phyloP scores from a whole-genome alignment of 129 eudicot genomes.

The Tanacetum coccineum region DNA sequence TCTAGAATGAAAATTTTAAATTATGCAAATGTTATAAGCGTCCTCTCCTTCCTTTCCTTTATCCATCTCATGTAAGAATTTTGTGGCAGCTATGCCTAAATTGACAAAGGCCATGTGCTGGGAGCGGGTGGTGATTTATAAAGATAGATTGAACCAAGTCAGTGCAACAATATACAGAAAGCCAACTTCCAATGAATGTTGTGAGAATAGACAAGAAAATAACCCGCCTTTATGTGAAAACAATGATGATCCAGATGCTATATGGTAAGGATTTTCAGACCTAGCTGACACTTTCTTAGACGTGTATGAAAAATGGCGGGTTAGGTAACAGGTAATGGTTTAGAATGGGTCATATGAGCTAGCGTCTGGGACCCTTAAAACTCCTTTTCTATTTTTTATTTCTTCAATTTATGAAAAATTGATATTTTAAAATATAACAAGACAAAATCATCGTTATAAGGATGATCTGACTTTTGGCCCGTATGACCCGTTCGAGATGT shows the following conservation, averaged over 20 bases:
- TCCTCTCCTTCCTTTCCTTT: background rate
- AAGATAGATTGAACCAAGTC: conserved; percentile 37
- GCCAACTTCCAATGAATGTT: conserved; percentile 33
- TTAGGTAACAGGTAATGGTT: too few relatives aligned
- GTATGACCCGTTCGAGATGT: too few relatives aligned
- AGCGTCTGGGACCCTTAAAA: too few relatives aligned
- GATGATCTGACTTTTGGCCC: background rate
- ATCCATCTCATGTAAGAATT: conserved; percentile 15
- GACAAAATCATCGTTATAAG: background rate
- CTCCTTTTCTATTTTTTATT: too few relatives aligned
- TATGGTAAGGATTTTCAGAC: conserved; percentile 11
- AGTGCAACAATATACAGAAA: conserved; percentile 36
- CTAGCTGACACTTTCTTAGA: background rate
- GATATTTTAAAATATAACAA: background rate
- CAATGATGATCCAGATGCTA: conserved; percentile 34
- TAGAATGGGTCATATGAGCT: too few relatives aligned
- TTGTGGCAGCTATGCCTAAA: conserved; percentile 45
- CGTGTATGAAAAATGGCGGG: background rate
- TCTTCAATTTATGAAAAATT: too few relatives aligned
- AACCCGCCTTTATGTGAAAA: conserved; percentile 24
- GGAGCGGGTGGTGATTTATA: conserved; percentile 36
- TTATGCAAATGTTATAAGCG: background rate
- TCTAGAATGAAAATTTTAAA: background rate
- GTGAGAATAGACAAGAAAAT: conserved; percentile 24
- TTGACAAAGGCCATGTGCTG: conserved; percentile 61